Conservation (phyloP, 768 basidiomycete genomes). For the Boletus tomentosulus region DNA sequence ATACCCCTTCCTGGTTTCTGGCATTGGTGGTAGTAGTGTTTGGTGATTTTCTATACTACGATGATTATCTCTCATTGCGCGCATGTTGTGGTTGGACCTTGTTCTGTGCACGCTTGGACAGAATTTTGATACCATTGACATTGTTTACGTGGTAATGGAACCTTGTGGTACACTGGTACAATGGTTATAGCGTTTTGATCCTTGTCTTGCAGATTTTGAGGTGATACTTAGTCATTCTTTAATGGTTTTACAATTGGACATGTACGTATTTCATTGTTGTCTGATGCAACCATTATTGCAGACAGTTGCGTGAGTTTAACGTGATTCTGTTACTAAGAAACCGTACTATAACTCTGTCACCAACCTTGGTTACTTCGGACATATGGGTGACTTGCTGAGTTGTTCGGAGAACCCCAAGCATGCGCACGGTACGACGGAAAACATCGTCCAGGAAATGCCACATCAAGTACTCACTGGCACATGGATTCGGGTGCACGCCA, state of each 20-base stretch:
- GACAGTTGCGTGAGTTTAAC: too few species aligned
- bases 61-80: constrained; percentile 7
- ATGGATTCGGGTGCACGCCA: not conserved
- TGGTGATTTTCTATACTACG: constrained; percentile 15
- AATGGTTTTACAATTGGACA: not conserved
- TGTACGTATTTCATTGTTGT: not conserved
- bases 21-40: not conserved
- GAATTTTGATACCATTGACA: not conserved
- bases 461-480: not conserved
- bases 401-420: too few species aligned
- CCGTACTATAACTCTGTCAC: too few species aligned
- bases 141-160: not conserved
- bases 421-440: too few species aligned
- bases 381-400: too few species aligned
- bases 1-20: constrained; percentile 17
- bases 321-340: too few species aligned
- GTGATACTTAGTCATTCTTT: not conserved
- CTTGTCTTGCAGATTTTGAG: not conserved
- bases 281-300: too few species aligned
- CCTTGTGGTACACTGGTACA: not conserved
- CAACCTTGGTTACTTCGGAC: too few species aligned
- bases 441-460: not conserved
- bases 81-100: constrained; percentile 18
- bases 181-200: not conserved
- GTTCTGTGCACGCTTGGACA: constrained; percentile 18